Evolutionary conservation across 2,329 filamentous ascomycete genomes (phyloP).

Genomic region (Diplodia intermedia): DNA sequence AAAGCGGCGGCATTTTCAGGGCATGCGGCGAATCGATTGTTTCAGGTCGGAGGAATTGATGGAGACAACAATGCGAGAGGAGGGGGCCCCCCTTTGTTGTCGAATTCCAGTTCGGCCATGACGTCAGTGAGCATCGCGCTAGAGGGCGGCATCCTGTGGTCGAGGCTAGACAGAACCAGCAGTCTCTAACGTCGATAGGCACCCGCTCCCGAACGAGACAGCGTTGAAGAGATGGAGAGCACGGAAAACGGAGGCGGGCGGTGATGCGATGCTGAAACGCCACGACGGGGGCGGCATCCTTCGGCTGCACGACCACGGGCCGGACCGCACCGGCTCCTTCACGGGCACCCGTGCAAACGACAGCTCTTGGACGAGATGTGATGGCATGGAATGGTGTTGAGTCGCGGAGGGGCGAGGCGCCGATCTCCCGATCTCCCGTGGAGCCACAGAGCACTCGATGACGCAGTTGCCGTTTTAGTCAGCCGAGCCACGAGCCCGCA

Average conservation of each 20-base stretch:
- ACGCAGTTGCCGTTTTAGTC: neutral
- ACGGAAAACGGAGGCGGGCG: neutral
- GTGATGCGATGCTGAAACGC: neutral
- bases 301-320: neutral
- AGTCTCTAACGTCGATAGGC: neutral
- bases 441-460: neutral
- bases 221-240: neutral
- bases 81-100: slow-evolving; percentile 15
- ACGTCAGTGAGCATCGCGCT: slow-evolving; percentile 16
- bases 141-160: slow-evolving; percentile 2
- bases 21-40: neutral
- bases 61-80: neutral
- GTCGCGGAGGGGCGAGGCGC: neutral
- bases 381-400: slow-evolving; percentile 3
- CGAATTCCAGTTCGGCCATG: slow-evolving; percentile 2
- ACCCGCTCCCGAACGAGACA: neutral
- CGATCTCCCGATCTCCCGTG: slow-evolving; percentile 17
- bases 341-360: neutral
- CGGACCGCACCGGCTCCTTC: neutral
- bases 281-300: neutral
- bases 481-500: neutral
- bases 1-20: slow-evolving; percentile 41
- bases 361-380: neutral
- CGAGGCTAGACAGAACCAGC: slow-evolving; percentile 16
- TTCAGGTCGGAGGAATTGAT: neutral